phyloP scores from a whole-genome alignment of 2,329 filamentous ascomycete genomes.

The Aspergillus fumigatus region DNA sequence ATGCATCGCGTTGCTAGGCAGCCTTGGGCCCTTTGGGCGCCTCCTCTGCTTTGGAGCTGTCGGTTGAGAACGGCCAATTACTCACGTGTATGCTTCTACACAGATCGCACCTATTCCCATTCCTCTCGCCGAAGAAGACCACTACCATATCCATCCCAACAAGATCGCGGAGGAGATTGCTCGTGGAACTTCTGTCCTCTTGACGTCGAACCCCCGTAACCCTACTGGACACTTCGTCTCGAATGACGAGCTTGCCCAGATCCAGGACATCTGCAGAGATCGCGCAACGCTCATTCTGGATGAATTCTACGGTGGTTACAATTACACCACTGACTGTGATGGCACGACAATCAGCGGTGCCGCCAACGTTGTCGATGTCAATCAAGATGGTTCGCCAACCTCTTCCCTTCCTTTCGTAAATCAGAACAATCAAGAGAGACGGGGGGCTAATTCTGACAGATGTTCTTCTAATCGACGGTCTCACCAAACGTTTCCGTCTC shows the following conservation, averaged over 20 bases:
- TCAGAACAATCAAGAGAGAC: not conserved
- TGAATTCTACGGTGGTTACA: conserved; percentile 95
- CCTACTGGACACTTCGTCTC: conserved; percentile 84
- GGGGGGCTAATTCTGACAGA: conserved; percentile 43
- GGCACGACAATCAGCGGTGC: conserved; percentile 84
- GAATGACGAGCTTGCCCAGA: conserved; percentile 80
- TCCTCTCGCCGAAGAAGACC: conserved; percentile 76
- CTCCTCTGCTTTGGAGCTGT: too few relatives aligned
- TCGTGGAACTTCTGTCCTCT: conserved; percentile 77
- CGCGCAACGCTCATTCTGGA: conserved; percentile 90
- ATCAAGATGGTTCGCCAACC: conserved; percentile 58
- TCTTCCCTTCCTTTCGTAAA: not conserved
- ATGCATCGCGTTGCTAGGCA: not conserved
- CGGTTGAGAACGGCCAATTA: not conserved
- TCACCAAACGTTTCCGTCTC: conserved; percentile 94
- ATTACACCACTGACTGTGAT: conserved; percentile 90
- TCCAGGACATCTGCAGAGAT: conserved; percentile 88
- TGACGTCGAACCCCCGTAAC: conserved; percentile 94
- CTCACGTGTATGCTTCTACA: not conserved
- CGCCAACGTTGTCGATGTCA: conserved; percentile 83
- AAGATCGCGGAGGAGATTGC: conserved; percentile 90
- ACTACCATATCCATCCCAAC: conserved; percentile 88
- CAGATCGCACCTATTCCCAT: conserved; percentile 83
- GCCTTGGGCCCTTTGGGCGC: too few relatives aligned
- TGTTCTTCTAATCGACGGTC: conserved; percentile 88